Evolutionary conservation across 2,329 filamentous ascomycete genomes (phyloP), one percentile per base, ranked within the genome.

Genomic region (Myriangium duriaei): DNA sequence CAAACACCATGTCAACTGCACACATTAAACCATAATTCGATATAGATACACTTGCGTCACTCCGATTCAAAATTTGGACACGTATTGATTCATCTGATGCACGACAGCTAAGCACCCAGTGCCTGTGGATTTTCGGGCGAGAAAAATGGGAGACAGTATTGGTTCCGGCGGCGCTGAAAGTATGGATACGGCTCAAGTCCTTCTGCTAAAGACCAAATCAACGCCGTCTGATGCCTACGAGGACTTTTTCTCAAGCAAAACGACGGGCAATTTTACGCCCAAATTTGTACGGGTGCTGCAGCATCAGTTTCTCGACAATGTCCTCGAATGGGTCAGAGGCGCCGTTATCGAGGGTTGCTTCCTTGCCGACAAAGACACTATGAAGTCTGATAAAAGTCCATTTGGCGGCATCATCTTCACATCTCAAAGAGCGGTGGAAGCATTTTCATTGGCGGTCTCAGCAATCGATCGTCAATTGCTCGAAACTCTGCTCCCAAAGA

Each of bases 381-480:
- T 38, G 4, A 46, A 48, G 14, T 45, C 52, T n/a, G 49, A 45
- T 41, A 53, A 52, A 5, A 54, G 50, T 11, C 44, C 53, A 43
- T 88, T 83, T 51, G 81, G 81, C 4, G 83, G 81, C n/a, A 61
- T 88, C 41, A 77, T 91, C 34, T 88, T 91, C 53, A 91, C 83
- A 2, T 87, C 81, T 5, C 84, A 91, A 55, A 71, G 83, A 34
- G 81, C 84, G 1, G 83, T 91, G 2, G 84, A 91, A 54, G 81
- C 79, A 0, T 85, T 91, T 50, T 62, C 72, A 3, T 63, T 69
- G 32, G 60, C 84, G 6, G 68, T 85, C 1, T 60, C 69, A 11
- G 69, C 74, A 19, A 63, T 72, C 15, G 47, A 51, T 32, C 47
- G 51, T 4, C 34, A 39, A 15, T 52, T 51, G 34, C 39, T 59